These are phyloP conservation scores for Cyclostephanos invisitatus DNA, from an alignment of 108 stramenopile species.

Conservation along the genomic window DNA sequence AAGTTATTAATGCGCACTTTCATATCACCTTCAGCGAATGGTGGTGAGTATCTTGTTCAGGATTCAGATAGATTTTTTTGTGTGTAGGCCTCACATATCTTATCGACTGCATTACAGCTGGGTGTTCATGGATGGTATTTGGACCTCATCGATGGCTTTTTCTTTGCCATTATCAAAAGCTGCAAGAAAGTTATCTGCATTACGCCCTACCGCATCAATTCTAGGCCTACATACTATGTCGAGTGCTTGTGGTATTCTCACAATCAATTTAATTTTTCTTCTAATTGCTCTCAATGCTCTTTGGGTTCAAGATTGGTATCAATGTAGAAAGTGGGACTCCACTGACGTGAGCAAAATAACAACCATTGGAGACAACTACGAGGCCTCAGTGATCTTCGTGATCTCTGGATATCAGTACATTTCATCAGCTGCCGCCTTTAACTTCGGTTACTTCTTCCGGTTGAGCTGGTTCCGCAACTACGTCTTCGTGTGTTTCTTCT, in stretches of 20 bases:
- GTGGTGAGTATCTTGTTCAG: slow-evolving; percentile 49
- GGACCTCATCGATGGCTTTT: slow-evolving; percentile 67
- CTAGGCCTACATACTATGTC: slow-evolving; percentile 58
- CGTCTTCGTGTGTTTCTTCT: slow-evolving; percentile 42
- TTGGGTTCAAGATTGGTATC: slow-evolving; percentile 60
- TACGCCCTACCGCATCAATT: slow-evolving; percentile 68
- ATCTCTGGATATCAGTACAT: slow-evolving; percentile 63
- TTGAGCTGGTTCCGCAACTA: slow-evolving; percentile 49
- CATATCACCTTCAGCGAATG: slow-evolving; percentile 59
- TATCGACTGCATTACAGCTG: background rate
- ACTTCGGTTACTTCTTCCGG: slow-evolving; percentile 55
- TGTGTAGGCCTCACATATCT: background rate
- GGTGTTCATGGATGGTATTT: slow-evolving; percentile 66
- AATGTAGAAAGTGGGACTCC: slow-evolving; percentile 62
- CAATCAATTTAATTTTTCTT: slow-evolving; percentile 56
- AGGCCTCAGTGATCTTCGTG: slow-evolving; percentile 55
- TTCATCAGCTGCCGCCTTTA: slow-evolving; percentile 56
- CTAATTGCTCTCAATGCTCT: slow-evolving; percentile 48
- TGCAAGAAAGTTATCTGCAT: slow-evolving; percentile 46
- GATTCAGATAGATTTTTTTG: background rate
- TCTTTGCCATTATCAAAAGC: slow-evolving; percentile 56
- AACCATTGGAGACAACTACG: slow-evolving; percentile 55
- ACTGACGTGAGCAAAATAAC: slow-evolving; percentile 49
- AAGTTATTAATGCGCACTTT: slow-evolving; percentile 57
- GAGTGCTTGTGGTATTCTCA: slow-evolving; percentile 53